Base-by-base conservation (phyloP, 129 eudicot genomes). In the Helianthus annuus region DNA sequence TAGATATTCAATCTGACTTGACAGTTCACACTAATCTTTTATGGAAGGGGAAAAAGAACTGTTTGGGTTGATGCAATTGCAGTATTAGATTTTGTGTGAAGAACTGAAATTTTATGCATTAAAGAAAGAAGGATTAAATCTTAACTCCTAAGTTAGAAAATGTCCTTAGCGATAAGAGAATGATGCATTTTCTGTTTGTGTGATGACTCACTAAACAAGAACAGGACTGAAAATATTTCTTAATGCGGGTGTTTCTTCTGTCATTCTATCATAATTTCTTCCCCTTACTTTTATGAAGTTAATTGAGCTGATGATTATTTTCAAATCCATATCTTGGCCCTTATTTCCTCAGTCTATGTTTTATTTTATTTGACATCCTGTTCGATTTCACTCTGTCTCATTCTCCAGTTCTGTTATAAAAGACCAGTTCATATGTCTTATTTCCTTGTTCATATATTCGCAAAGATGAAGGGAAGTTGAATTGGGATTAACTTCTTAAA, bases 81-180 rank as follows among this genome's bases (percentile, higher is more conserved):
- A 58, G 36, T 69, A 32, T 56, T 13, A 48, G 61, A 46, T 32
- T 45, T 72, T 32, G 13, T 61, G 46, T 61, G 69, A 45, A 68
- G 34, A 10, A 17, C 38, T 46, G 10, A 60, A 60, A 56, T 12
- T 6, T 48, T 12, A 48, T 48, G 15, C 14, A 61, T 61, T 12
- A 14, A 61, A 53, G 2, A 65, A 65, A 4, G 44, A 65, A 44
- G 39, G 44, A 32, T 3, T 32, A 32, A 32, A 2, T 32, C 32
- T 17, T 19, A 9, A 40, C 3, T 4, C 53, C 53, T 19, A 17
- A 16, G 34, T 64, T 64, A 64, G 44, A 59, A 29, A 32, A 29
- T 24, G 6, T 60, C 39, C 46, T 48, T 48, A 48, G 16, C 12
- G 14, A 48, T 48, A 48, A 48, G 13, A 32, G 44, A 11, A 34